These are phyloP conservation scores for Tolypocladium ovalisporum DNA, from an alignment of 2,329 filamentous ascomycete genomes.

Conservation along the genomic window DNA sequence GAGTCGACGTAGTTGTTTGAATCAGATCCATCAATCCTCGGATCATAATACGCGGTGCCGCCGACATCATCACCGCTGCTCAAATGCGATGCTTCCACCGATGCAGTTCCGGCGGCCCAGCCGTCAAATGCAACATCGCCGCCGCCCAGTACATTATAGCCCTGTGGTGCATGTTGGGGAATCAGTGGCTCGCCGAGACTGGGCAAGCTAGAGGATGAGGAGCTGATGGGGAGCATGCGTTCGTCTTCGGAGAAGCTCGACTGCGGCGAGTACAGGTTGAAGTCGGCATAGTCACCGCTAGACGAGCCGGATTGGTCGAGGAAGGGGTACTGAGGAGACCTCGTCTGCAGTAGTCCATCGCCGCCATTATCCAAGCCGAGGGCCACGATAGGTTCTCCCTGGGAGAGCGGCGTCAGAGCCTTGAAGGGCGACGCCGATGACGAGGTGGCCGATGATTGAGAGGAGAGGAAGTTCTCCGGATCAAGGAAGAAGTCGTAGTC, in stretches of 20 bases:
- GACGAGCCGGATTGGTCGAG: constrained; percentile 12
- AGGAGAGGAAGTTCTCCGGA: constrained; percentile 29
- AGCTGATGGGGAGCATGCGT: constrained; percentile 20
- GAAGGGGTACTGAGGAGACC: constrained; percentile 23
- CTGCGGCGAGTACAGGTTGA: constrained; percentile 43
- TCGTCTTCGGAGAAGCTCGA: constrained; percentile 40
- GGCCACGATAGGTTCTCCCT: constrained; percentile 8
- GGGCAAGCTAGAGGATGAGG: constrained; percentile 3
- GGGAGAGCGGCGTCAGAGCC: constrained; percentile 13
- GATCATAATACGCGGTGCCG: background rate
- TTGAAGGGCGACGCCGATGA: constrained; percentile 14
- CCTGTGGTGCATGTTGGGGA: constrained; percentile 1
- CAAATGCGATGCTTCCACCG: background rate
- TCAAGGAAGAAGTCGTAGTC: constrained; percentile 37
- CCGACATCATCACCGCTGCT: background rate
- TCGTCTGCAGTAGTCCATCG: constrained; percentile 2
- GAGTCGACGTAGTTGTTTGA: background rate
- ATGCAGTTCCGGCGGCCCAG: background rate
- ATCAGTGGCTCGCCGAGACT: constrained; percentile 3
- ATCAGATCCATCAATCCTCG: background rate
- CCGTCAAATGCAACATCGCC: background rate
- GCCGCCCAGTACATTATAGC: background rate
- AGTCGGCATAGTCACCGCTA: constrained; percentile 36
- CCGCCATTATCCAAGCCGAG: constrained; percentile 3
- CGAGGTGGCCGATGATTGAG: constrained; percentile 17